Base-by-base conservation (phyloP, 306 rosid species). In the Fragaria vesca region DNA sequence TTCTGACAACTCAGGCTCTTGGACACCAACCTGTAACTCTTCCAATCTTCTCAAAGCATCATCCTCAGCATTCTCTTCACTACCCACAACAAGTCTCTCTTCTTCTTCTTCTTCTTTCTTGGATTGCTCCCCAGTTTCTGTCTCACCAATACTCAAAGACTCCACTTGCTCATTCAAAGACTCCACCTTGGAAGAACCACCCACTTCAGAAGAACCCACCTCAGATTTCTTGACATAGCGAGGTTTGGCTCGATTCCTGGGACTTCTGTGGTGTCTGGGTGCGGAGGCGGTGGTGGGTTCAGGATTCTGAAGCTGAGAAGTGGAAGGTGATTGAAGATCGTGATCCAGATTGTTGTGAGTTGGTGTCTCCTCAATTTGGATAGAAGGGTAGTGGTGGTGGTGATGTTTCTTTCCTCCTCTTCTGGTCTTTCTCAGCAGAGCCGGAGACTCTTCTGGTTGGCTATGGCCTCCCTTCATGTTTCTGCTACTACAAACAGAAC, bases 1-100 rank as follows among this genome's bases (percentile, higher is more conserved):
- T 24, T 84, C 90, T 6, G 89, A 79, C 87, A 90, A 86, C 54
- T 84, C 83, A 40, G 86, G 87, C 83, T 86, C 88, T 78, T 85
- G 72, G 17, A 70, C 60, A 20, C 69, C 65, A 48, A 61, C 32
- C 57, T 74, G 72, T 66, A 90, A 71, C 83, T 83, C 81, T 73
- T 79, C 91, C 71, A 89, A 80, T 82, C 90, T 84, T 47, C 71
- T 61, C 32, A 72, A 32, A 81, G 84, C 38, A 81, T 26, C 72
- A 71, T 80, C 83, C 48, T 9, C 80, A 4, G 57, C 87, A 34
- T 78, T 77, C 69, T 75, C 68, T 50, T 16, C 57, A 51, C n/a
- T 17, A 21, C 63, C 32, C 2, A 40, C 45, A 40, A 40, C 61
- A 55, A 20, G 28, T 18, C 28, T 55, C 61, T 40, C 45, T 6